These are phyloP conservation scores for Circinella minor DNA, from an alignment of 371 early-diverging fungal genomes.

Conservation along the genomic window DNA sequence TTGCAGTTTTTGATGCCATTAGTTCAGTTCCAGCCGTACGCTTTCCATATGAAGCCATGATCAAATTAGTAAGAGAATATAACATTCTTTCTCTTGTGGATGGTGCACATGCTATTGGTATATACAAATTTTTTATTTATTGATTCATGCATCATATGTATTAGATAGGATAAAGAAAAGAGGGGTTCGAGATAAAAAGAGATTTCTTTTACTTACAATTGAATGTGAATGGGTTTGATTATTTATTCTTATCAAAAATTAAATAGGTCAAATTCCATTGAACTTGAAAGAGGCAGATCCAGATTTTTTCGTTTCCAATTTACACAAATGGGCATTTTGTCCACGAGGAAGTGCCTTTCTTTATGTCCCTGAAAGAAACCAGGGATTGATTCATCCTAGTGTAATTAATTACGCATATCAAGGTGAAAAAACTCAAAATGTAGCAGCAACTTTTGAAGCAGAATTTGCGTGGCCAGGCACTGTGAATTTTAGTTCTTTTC, in stretches of 20 bases:
- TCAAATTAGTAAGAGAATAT: slow-evolving; percentile 48
- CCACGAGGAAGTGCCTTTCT: slow-evolving; percentile 66
- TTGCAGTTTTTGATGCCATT: slow-evolving; percentile 65
- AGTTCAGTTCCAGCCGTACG: slow-evolving; percentile 58
- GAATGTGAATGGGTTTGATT: no score
- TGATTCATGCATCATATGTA: not conserved
- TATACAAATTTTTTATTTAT: not conserved
- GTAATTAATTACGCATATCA: slow-evolving; percentile 54
- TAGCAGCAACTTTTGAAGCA: slow-evolving; percentile 24
- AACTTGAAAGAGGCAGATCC: slow-evolving; percentile 55
- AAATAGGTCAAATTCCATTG: slow-evolving; percentile 63
- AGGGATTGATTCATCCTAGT: slow-evolving; percentile 54
- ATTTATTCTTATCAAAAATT: no score
- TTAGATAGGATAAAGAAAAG: no score
- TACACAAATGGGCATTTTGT: slow-evolving; percentile 80
- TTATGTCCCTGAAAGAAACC: slow-evolving; percentile 58
- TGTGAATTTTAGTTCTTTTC: slow-evolving; percentile 34
- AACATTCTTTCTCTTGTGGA: slow-evolving; percentile 68
- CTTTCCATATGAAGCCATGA: slow-evolving; percentile 65
- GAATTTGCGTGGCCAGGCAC: slow-evolving; percentile 49
- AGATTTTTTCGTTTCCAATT: slow-evolving; percentile 75
- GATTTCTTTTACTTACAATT: not conserved
- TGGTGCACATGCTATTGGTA: slow-evolving; percentile 74
- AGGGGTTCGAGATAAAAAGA: no score
- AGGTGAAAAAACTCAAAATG: slow-evolving; percentile 14